phyloP scores from a whole-genome alignment of 192 early-diverging fungal species.

The Rhizophlyctis rosea region DNA sequence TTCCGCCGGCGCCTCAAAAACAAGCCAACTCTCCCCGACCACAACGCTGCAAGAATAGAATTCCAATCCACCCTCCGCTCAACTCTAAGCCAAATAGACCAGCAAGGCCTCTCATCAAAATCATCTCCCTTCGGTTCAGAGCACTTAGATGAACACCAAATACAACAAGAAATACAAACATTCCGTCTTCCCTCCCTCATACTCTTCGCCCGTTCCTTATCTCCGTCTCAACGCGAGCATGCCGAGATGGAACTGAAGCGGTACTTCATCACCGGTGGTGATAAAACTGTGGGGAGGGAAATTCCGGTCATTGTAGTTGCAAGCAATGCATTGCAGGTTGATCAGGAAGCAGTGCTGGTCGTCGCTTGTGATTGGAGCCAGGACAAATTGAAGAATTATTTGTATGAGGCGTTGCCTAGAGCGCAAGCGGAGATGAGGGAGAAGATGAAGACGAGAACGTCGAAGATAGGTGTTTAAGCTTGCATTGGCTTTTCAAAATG shows the following conservation, averaged over 20 bases:
- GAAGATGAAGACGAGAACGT: no score
- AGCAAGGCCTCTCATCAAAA: background rate
- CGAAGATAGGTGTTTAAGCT: no score
- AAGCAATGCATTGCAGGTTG: background rate
- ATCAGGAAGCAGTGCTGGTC: conserved; percentile 5
- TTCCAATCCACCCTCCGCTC: background rate
- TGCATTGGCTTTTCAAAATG: no score
- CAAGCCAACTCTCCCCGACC: background rate
- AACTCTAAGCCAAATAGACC: background rate
- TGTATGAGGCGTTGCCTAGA: no score
- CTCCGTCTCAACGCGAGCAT: background rate
- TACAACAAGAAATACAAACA: no score
- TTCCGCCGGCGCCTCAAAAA: background rate
- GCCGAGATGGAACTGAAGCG: background rate
- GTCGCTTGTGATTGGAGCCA: conserved; percentile 8
- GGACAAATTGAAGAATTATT: background rate
- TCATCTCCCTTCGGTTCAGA: no score
- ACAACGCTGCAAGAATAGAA: background rate
- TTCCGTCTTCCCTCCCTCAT: background rate
- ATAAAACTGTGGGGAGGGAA: background rate
- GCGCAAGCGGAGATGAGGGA: no score
- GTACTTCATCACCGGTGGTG: background rate
- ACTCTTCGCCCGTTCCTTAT: background rate
- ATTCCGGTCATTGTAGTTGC: background rate
- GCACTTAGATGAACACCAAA: no score